These are phyloP conservation scores for Penicillium sp. DNA, from an alignment of 2,329 filamentous ascomycete species.

Conservation along the genomic window DNA sequence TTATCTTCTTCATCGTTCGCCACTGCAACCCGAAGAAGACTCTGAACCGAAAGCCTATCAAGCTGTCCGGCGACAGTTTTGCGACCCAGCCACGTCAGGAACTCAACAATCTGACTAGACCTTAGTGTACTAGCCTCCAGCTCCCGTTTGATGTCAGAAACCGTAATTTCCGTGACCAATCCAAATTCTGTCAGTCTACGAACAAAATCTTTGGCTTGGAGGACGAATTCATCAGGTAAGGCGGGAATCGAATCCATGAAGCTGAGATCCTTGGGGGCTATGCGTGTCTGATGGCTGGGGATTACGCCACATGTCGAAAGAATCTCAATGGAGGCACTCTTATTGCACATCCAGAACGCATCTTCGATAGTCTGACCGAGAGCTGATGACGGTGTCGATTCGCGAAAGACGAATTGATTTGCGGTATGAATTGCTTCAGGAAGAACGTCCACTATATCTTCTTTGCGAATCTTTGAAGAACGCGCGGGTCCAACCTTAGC, in stretches of 20 bases:
- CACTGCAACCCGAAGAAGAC: slow-evolving; percentile 71
- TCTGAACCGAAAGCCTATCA: slow-evolving; percentile 65
- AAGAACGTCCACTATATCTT: slow-evolving; percentile 66
- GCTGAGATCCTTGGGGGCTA: slow-evolving; percentile 67
- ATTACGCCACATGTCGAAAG: slow-evolving; percentile 86
- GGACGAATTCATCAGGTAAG: slow-evolving; percentile 72
- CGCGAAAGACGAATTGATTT: slow-evolving; percentile 82
- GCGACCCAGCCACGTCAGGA: slow-evolving; percentile 78
- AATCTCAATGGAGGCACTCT: slow-evolving; percentile 78
- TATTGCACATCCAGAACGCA: slow-evolving; percentile 92
- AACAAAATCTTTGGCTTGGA: slow-evolving; percentile 69
- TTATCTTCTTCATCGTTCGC: slow-evolving; percentile 59
- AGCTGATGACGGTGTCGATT: slow-evolving; percentile 83
- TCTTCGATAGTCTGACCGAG: slow-evolving; percentile 89
- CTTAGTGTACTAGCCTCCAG: slow-evolving; percentile 79
- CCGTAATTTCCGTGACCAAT: slow-evolving; percentile 81
- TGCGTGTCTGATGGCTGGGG: slow-evolving; percentile 77
- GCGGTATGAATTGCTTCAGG: slow-evolving; percentile 80
- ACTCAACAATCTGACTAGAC: slow-evolving; percentile 74
- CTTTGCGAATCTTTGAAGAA: slow-evolving; percentile 59
- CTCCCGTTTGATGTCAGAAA: slow-evolving; percentile 80
- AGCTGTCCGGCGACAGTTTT: slow-evolving; percentile 73
- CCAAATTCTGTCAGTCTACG: slow-evolving; percentile 79
- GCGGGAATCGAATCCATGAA: slow-evolving; percentile 91
- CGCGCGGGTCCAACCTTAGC: slow-evolving; percentile 29